Conservation (phyloP, 1,139 yeast species). For the Taphrina communis region DNA sequence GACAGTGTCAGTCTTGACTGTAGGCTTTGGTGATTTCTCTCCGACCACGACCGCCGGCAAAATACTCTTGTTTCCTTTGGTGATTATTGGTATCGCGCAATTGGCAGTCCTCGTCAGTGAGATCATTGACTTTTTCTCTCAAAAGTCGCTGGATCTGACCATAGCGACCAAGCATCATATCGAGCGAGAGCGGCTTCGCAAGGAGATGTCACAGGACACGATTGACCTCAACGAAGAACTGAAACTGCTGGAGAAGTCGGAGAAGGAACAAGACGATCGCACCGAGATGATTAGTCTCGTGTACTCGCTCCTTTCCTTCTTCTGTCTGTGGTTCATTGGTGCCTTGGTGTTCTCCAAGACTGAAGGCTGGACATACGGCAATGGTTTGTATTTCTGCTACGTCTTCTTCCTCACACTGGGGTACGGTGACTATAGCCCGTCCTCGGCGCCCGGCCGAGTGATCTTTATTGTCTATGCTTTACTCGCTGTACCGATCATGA, state of each 20-base stretch:
- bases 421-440: conserved; percentile 76
- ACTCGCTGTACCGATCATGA: conserved; percentile 84
- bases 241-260: conserved; percentile 13
- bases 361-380: conserved; percentile 74
- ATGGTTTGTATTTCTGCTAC: conserved; percentile 73
- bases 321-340: conserved; percentile 72
- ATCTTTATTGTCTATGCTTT: conserved; percentile 81
- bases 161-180: conserved; percentile 11
- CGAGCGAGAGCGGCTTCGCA: conserved; percentile 10
- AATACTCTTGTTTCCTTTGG: conserved; percentile 30
- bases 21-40: conserved; percentile 36
- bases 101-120: conserved; percentile 21
- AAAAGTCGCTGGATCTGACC: conserved; percentile 5
- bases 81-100: conserved; percentile 38
- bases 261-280: conserved; percentile 21
- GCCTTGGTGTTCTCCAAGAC: conserved; percentile 63
- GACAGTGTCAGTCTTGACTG: conserved; percentile 26
- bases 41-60: conserved; percentile 33
- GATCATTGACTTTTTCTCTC: conserved; percentile 26
- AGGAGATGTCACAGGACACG: conserved; percentile 7
- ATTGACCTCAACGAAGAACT: conserved; percentile 24
- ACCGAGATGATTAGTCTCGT: conserved; percentile 17
- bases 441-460: conserved; percentile 66
- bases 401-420: conserved; percentile 81
- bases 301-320: conserved; percentile 54